Evolutionary conservation across 441 rosid genomes (phyloP).

Genomic region (Mallotus japonicus): DNA sequence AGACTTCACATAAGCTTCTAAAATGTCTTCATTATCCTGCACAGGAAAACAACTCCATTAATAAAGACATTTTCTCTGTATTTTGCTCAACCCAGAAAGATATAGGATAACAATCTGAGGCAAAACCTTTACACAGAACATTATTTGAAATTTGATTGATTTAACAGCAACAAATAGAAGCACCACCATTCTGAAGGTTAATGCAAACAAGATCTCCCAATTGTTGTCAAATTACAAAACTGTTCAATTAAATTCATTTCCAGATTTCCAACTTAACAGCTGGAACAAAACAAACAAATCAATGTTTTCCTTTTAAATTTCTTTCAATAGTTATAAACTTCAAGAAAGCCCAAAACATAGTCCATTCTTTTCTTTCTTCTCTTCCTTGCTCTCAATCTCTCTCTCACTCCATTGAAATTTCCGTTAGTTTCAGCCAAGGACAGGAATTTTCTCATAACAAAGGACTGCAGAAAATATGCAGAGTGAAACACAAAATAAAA

Average conservation of each 20-base stretch:
- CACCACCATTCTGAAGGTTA: not conserved
- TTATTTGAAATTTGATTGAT: not conserved
- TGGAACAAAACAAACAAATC: not conserved
- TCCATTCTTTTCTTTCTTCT: not conserved
- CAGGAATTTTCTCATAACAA: not conserved
- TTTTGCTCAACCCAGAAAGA: not conserved
- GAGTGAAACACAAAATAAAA: not conserved
- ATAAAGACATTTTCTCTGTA: not conserved
- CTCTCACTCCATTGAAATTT: not conserved
- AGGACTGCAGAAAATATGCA: not conserved
- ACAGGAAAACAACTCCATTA: not conserved
- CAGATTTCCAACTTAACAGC: not conserved
- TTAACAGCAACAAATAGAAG: not conserved
- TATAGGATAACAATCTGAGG: not conserved
- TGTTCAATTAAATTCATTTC: not conserved
- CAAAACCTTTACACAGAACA: not conserved
- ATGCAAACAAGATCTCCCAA: not conserved
- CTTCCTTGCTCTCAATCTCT: not conserved
- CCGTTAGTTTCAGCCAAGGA: not conserved
- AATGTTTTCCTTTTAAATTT: not conserved
- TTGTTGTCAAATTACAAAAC: not conserved
- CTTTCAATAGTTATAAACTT: not conserved
- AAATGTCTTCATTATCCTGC: slow-evolving; percentile 70
- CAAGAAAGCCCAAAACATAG: not conserved
- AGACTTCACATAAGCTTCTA: slow-evolving; percentile 77